phyloP scores from a whole-genome alignment of 306 rosid species.

The Cercis canadensis region DNA sequence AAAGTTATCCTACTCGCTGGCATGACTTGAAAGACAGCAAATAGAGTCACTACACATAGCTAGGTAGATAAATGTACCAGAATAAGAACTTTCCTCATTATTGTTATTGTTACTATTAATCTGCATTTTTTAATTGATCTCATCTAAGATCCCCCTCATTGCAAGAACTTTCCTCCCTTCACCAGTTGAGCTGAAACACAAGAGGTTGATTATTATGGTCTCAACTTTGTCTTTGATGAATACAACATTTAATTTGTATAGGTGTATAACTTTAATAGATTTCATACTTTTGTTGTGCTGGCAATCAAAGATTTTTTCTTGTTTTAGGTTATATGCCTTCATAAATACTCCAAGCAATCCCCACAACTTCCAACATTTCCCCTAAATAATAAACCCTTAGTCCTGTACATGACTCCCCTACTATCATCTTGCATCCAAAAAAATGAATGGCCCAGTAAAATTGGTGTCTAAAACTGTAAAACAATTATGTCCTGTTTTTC shows the following conservation, averaged over 20 bases:
- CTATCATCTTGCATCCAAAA: neutral
- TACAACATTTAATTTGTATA: neutral
- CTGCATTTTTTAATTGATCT: neutral
- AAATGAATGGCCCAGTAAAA: neutral
- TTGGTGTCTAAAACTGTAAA: too few relatives aligned
- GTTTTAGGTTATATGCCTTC: neutral
- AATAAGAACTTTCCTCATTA: neutral
- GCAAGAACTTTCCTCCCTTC: too few relatives aligned
- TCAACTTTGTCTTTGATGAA: neutral
- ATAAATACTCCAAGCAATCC: too few relatives aligned
- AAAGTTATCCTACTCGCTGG: neutral
- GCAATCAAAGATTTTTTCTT: neutral
- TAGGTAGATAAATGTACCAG: neutral
- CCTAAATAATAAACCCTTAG: neutral
- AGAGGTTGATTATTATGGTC: neutral
- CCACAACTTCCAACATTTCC: neutral
- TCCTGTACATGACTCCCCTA: neutral
- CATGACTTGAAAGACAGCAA: neutral
- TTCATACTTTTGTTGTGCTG: neutral
- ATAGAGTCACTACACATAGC: neutral
- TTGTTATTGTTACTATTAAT: neutral
- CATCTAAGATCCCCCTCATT: neutral
- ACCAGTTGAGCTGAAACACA: too few relatives aligned
- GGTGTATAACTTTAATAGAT: neutral
- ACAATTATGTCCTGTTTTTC: neutral